A percentile compares a stretch with the other conserved stretches of the same genome.
Conservation (phyloP, 805 yeast genomes). For the Hemisphaericaspora nanyangensis region DNA sequence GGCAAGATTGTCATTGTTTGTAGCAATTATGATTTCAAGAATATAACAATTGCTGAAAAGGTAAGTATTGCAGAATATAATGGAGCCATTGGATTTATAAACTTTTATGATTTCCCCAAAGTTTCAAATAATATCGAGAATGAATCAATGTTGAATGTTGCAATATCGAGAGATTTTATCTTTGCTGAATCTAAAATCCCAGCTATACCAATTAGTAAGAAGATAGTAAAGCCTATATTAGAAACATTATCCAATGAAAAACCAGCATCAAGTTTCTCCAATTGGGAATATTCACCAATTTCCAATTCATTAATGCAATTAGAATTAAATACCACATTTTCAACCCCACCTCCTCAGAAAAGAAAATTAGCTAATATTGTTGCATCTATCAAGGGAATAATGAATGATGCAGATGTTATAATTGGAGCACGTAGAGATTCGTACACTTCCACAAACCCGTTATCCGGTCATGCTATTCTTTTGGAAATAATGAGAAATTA, state of each 20-base stretch:
- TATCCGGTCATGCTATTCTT: constrained; percentile 37
- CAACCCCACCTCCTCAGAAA: not conserved
- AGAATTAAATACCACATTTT: constrained; percentile 14
- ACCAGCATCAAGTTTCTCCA: constrained; percentile 8
- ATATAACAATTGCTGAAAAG: constrained; percentile 20
- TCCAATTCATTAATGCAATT: constrained; percentile 14
- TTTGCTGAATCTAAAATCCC: constrained; percentile 11
- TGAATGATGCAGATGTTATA: constrained; percentile 36
- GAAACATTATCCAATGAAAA: constrained; percentile 13
- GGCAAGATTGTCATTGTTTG: constrained; percentile 28
- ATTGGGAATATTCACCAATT: constrained; percentile 24
- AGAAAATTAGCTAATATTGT: constrained; percentile 27
- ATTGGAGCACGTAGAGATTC: constrained; percentile 40
- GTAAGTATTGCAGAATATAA: constrained; percentile 19
- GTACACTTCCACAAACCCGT: constrained; percentile 32
- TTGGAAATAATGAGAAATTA: constrained; percentile 37
- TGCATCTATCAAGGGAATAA: constrained; percentile 31
- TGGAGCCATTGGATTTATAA: constrained; percentile 25
- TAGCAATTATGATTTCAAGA: constrained; percentile 6
- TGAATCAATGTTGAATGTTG: constrained; percentile 9
- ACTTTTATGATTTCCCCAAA: constrained; percentile 13
- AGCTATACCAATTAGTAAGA: constrained; percentile 25
- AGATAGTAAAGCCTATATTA: constrained; percentile 23
- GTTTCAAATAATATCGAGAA: constrained; percentile 8
- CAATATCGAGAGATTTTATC: constrained; percentile 18